Evolutionary conservation across 1,284 basidiomycete species (phyloP).

Genomic region (Volvariella volvacea): DNA sequence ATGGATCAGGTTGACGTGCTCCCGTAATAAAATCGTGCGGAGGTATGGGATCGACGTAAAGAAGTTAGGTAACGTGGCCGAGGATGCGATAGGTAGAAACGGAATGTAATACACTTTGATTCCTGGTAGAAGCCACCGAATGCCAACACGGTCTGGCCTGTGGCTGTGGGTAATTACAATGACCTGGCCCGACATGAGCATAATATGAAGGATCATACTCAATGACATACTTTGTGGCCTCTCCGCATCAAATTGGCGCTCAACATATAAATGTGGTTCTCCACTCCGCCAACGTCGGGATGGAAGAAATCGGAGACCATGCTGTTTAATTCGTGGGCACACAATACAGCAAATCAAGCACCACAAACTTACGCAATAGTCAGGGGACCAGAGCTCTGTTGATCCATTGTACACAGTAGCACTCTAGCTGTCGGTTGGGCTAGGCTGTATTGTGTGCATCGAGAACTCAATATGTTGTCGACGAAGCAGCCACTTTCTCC

Average conservation of each 20-base stretch:
- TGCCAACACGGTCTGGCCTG: conserved; percentile 75
- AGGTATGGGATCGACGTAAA: conserved; percentile 89
- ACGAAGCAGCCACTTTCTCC: too few relatives aligned
- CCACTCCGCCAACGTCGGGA: conserved; percentile 92
- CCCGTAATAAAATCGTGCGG: conserved; percentile 83
- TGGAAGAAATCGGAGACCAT: conserved; percentile 99
- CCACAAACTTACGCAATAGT: conserved; percentile 29
- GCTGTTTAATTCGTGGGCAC: conserved; percentile 33
- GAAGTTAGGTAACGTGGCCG: conserved; percentile 92
- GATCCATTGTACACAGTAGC: too few relatives aligned
- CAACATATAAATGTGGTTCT: conserved; percentile 94
- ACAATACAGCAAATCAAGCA: conserved; percentile 9
- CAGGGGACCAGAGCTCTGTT: conserved; percentile 17
- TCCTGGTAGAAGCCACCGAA: conserved; percentile 80
- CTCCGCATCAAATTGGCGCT: conserved; percentile 75
- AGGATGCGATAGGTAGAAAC: conserved; percentile 79
- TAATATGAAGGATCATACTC: conserved; percentile 5
- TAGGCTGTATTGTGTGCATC: too few relatives aligned
- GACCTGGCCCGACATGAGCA: too few relatives aligned
- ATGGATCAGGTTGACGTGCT: conserved; percentile 85
- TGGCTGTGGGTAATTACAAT: conserved; percentile 94
- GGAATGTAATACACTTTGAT: conserved; percentile 97
- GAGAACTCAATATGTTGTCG: too few relatives aligned
- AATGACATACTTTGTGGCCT: conserved; percentile 71
- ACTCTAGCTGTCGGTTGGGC: too few relatives aligned